Conservation (phyloP, 2,329 filamentous ascomycete species). For the Celoporthe dispersa region DNA sequence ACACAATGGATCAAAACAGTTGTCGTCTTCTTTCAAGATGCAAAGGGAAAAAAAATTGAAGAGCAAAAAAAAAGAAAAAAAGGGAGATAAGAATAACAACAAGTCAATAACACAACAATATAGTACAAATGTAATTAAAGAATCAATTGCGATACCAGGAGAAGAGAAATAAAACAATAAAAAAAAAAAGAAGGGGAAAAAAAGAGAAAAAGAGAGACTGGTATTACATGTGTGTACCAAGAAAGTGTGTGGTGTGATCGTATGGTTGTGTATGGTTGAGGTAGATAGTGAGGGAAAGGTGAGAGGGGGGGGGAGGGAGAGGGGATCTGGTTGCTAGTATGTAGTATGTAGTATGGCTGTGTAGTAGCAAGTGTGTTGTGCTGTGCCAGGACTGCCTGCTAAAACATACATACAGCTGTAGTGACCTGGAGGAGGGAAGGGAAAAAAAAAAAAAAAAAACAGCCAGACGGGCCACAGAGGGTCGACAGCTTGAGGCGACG, state of each 20-base stretch:
- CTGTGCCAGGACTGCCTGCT: background rate
- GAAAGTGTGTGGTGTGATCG: background rate
- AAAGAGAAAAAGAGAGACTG: background rate
- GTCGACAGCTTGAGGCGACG: slow-evolving; percentile 16
- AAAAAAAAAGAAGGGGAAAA: background rate
- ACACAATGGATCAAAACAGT: background rate
- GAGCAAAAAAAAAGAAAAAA: background rate
- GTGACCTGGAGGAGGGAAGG: background rate
- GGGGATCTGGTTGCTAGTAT: background rate
- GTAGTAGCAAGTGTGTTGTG: background rate
- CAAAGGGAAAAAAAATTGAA: background rate
- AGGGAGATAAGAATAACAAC: background rate
- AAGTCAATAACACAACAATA: background rate
- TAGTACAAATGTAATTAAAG: too few relatives aligned
- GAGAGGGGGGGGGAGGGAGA: background rate
- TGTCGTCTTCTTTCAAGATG: background rate
- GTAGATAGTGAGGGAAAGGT: background rate
- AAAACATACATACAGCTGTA: background rate
- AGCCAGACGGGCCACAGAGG: background rate
- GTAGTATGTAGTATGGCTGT: background rate
- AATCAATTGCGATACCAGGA: background rate
- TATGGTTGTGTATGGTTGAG: background rate
- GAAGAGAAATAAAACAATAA: background rate
- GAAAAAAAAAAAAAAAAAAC: background rate
- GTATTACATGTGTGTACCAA: background rate